These are phyloP conservation scores for Hypsizygus marmoreus DNA, from an alignment of 768 basidiomycete species.

Conservation along the genomic window DNA sequence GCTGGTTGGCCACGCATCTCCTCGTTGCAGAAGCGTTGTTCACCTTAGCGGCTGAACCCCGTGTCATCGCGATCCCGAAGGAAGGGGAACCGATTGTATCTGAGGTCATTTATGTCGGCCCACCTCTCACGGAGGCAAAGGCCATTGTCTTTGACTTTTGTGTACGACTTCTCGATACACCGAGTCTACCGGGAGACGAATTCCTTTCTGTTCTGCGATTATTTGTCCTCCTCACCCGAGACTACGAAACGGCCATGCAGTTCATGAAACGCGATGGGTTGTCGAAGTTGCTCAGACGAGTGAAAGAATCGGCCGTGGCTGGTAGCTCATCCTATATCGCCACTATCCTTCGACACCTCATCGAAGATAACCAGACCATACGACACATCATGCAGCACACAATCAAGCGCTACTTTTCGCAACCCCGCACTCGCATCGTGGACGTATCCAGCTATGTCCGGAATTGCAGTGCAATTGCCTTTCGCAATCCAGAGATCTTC, in stretches of 20 bases:
- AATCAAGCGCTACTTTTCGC: conserved; percentile 77
- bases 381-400: conserved; percentile 79
- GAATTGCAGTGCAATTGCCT: conserved; percentile 73
- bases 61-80: conserved; percentile 62
- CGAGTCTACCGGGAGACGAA: conserved; percentile 75
- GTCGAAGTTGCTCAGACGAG: conserved; percentile 60
- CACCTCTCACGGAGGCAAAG: conserved; percentile 62
- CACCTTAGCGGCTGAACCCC: conserved; percentile 73
- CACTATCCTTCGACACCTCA: conserved; percentile 87
- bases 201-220: conserved; percentile 80
- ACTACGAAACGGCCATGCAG: conserved; percentile 60
- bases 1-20: conserved; percentile 86
- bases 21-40: conserved; percentile 86
- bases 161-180: conserved; percentile 64
- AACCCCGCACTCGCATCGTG: conserved; percentile 64
- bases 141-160: conserved; percentile 75
- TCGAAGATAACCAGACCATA: conserved; percentile 73
- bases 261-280: conserved; percentile 74
- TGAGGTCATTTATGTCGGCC: conserved; percentile 58
- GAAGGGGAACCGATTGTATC: conserved; percentile 64
- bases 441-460: conserved; percentile 78
- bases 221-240: conserved; percentile 81
- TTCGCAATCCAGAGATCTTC: conserved; percentile 80
- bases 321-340: conserved; percentile 83
- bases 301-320: conserved; percentile 59